Evolutionary conservation across 129 eudicot genomes (phyloP), one percentile per base, ranked within the genome.

Genomic region (Centaurea solstitialis): DNA sequence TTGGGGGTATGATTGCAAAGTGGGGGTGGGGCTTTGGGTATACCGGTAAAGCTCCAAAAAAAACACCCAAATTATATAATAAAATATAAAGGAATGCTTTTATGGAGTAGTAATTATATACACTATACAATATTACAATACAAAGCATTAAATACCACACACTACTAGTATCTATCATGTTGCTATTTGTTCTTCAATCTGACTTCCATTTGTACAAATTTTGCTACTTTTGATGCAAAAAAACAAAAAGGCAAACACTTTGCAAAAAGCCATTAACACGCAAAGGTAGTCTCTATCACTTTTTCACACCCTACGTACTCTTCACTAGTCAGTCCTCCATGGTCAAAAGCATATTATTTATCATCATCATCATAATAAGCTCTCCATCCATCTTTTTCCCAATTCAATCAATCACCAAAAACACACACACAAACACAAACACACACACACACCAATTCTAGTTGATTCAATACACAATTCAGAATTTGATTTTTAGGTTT

Each of bases 221-320:
- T 76, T 84, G 43, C 93, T 86, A 71, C 94, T 91, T 93, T 91
- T 94, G 47, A 87, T 86, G 94, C 93, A 86, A 82, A 85, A 85
- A 76, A 71, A 66, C 57, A 75, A 73, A 88, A 86, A 84, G 74
- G 82, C 70, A 39, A 39, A 76, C 61, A 74, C 75, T 72, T 80
- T 71, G 74, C 82, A 74, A 83, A 83, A 86, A 83, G 85, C 89
- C 64, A 76, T 84, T 57, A 85, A 85, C 83, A 73, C 79, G 72
- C 84, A 89, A 84, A 93, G 87, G 87, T 86, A 61, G 75, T 21
- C 80, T 26, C 30, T 2, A 26, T 88, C 79, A 81, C 90, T 87
- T 85, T 86, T 84, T 64, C 40, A 73, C 68, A 76, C 75, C n/a
- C 15, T 3, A 13, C 15, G 18, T 47, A 13, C 0, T 47, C 30